Conservation (phyloP, 2,329 filamentous ascomycete species). For the Daldinia sp. region DNA sequence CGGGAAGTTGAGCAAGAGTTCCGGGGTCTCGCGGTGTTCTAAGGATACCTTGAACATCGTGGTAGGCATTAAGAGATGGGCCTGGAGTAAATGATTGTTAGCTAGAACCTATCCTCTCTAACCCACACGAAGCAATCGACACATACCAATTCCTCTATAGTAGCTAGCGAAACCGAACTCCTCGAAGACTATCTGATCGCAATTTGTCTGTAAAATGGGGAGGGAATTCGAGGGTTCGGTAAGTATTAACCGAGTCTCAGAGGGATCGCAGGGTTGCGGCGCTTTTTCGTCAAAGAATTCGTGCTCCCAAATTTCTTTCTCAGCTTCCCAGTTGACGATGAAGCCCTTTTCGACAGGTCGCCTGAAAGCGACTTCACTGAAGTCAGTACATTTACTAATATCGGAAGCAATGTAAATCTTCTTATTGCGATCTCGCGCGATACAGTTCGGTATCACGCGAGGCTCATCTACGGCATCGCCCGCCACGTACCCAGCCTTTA, state of each 20-base stretch:
- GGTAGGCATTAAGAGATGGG: conserved; percentile 83
- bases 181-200: conserved; percentile 97
- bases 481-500: conserved; percentile 87
- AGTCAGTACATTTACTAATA: conserved; percentile 83
- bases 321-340: conserved; percentile 94
- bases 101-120: not conserved
- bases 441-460: conserved; percentile 84
- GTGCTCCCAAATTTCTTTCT: conserved; percentile 95
- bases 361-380: conserved; percentile 87
- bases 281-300: conserved; percentile 81
- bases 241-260: conserved; percentile 84
- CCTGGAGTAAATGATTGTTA: conserved; percentile 59
- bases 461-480: conserved; percentile 65
- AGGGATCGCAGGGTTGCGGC: conserved; percentile 77
- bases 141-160: conserved; percentile 76
- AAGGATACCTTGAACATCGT: conserved; percentile 78
- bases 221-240: conserved; percentile 88
- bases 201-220: conserved; percentile 84
- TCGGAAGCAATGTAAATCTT: conserved; percentile 85
- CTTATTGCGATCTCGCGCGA: conserved; percentile 84
- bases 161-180: conserved; percentile 94
- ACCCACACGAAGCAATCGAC: not conserved
- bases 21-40: conserved; percentile 66
- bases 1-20: conserved; percentile 63
- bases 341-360: conserved; percentile 94